These are phyloP conservation scores for Tetracladium maxilliforme DNA, from an alignment of 2,329 filamentous ascomycete species.

Conservation along the genomic window DNA sequence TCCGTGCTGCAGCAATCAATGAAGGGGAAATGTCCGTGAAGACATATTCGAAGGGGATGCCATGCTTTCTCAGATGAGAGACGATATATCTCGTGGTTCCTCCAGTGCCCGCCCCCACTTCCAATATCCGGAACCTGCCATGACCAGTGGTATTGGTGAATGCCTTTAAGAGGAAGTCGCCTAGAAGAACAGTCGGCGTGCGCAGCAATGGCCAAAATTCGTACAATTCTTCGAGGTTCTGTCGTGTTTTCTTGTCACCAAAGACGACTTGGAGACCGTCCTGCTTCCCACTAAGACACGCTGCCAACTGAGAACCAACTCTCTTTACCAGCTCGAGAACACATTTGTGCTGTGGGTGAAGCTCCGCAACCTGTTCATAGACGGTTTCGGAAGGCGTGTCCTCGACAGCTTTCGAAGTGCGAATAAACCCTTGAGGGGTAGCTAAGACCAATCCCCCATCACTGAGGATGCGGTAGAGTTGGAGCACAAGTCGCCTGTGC, in stretches of 20 bases:
- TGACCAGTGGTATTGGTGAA: constrained; percentile 1
- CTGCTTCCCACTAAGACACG: constrained; percentile 8
- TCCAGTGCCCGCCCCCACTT: constrained; percentile 27
- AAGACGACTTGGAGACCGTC: constrained; percentile 10
- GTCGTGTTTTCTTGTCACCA: constrained; percentile 6
- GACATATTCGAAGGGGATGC: constrained; percentile 19
- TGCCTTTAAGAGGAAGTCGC: constrained; percentile 2
- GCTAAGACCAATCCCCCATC: constrained; percentile 8
- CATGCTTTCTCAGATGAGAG: constrained; percentile 7
- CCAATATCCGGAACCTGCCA: constrained; percentile 19
- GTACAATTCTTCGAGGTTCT: constrained; percentile 10
- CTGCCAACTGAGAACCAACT: constrained; percentile 7
- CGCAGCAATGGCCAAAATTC: constrained; percentile 8
- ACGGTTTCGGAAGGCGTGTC: constrained; percentile 6
- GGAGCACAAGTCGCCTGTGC: constrained; percentile 12
- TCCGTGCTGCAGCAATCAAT: constrained; percentile 10
- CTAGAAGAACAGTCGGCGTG: constrained; percentile 3
- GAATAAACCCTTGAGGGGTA: constrained; percentile 1
- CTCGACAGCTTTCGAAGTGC: constrained; percentile 5
- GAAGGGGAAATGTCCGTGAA: constrained; percentile 24
- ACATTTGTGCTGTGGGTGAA: constrained; percentile 15
- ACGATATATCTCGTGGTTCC: constrained; percentile 21
- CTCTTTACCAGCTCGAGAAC: constrained; percentile 8
- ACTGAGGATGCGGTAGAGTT: constrained; percentile 12
- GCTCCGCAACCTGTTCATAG: constrained; percentile 10